Evolutionary conservation across 106 monocot species (phyloP), one percentile per base, ranked within the genome.

Genomic region (Posidonia australis): DNA sequence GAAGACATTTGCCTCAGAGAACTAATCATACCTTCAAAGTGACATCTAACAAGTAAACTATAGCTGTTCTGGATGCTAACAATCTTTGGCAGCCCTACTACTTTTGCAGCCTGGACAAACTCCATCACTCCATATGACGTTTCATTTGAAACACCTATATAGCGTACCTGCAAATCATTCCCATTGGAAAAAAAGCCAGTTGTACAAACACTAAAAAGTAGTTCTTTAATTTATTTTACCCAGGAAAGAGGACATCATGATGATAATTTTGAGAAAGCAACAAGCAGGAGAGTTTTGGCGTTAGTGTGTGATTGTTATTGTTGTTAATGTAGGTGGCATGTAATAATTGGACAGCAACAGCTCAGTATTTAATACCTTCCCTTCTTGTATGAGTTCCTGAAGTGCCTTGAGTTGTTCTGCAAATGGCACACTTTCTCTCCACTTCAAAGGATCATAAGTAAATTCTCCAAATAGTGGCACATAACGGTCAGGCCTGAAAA

Each of bases 91-190:
- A 94, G 80, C 64, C 84, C 83, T 65, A 76, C 70, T 66, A 62
- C 51, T 59, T 86, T 90, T 69, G 89, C 83, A 70, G 94, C 74
- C 52, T 94, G 86, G 17, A 82, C 82, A 80, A 94, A 94, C 63
- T 94, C 94, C 89, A 82, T 89, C 20, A 90, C 86, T 14, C 94
- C 94, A 72, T 78, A 94, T 43, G 94, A 90, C 52, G 94, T 94
- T 79, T 90, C 94, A 78, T 94, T 94, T 44, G 94, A 90, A 51
- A 94, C 89, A 63, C 94, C 94, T 45, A 94, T 90, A 21, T 89
- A 90, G 5, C 89, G 71, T 57, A 90, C 82, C 89, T 90, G 60
- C 41, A 68, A 11, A 26, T 46, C 57, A 41, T 10, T 54, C 54
- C 20, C 17, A 48, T 28, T 36, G 36, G 7, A n/a, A n/a, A 36